Percentiles rank a stretch among this genome's conserved stretches.
Conservation (phyloP, 768 basidiomycete species). For the Cubamyces sp. region DNA sequence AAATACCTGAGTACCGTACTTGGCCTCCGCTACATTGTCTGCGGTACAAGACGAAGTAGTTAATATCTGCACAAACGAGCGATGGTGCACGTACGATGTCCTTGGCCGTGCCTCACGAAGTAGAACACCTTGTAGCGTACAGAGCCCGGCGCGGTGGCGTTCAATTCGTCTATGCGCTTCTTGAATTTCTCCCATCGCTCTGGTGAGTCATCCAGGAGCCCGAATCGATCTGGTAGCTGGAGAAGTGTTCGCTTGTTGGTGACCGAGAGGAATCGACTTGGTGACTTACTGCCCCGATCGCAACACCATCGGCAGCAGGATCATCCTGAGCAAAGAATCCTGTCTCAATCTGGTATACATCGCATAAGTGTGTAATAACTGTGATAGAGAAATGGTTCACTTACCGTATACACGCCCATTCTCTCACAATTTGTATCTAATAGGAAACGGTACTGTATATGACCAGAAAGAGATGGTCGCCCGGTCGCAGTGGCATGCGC, state of each 20-base stretch:
- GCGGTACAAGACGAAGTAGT: slow-evolving; percentile 1
- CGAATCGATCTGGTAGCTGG: slow-evolving; percentile 62
- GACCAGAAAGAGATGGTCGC: no score
- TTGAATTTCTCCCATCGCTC: slow-evolving; percentile 56
- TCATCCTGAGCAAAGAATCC: slow-evolving; percentile 51
- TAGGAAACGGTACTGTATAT: no score
- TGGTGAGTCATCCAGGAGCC: slow-evolving; percentile 53
- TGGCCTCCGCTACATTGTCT: slow-evolving; percentile 71
- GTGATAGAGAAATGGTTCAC: no score
- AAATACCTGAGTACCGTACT: slow-evolving; percentile 54
- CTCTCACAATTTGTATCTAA: no score
- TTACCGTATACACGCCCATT: slow-evolving; percentile 5
- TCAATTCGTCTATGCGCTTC: slow-evolving; percentile 48
- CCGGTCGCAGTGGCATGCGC: no score
- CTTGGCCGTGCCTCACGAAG: slow-evolving; percentile 73
- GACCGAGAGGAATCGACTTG: background rate
- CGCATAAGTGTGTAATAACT: no score
- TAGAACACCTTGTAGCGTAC: slow-evolving; percentile 66
- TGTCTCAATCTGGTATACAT: slow-evolving; percentile 36
- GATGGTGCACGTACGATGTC: slow-evolving; percentile 55
- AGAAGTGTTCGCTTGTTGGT: background rate
- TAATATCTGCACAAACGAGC: background rate
- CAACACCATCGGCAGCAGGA: slow-evolving; percentile 30
- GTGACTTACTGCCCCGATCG: slow-evolving; percentile 36
- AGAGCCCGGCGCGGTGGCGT: slow-evolving; percentile 41